A percentile compares a stretch with the other conserved stretches of the same genome.
These are phyloP conservation scores for Salix purpurea DNA, from an alignment of 345 rosid species.

Conservation along the genomic window DNA sequence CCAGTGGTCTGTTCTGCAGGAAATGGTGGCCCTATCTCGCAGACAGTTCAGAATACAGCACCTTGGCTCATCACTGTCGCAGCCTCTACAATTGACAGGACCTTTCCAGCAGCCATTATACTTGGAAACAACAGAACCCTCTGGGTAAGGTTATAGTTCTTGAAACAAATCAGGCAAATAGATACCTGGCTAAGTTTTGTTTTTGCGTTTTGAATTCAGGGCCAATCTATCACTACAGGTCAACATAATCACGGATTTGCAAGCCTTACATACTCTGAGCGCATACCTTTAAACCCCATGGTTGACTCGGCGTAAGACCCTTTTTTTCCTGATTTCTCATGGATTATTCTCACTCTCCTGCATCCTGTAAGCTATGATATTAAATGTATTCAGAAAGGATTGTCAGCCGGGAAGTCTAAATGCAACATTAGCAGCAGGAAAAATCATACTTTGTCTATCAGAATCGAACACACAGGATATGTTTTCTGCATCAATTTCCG, in stretches of 20 bases:
- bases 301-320: conserved; percentile 23
- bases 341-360: background rate
- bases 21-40: conserved; percentile 28
- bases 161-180: background rate
- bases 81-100: conserved; percentile 34
- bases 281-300: conserved; percentile 23
- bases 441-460: conserved; percentile 39
- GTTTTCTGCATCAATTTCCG: conserved; percentile 22
- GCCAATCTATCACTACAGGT: conserved; percentile 22
- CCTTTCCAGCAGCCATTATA: conserved; percentile 5
- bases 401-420: conserved; percentile 38
- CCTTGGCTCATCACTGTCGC: conserved; percentile 37
- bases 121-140: conserved; percentile 16
- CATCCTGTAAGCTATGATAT: background rate
- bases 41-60: conserved; percentile 28
- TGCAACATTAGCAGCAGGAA: conserved; percentile 37
- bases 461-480: conserved; percentile 17
- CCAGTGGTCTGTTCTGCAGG: conserved; percentile 36
- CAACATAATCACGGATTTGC: conserved; percentile 20
- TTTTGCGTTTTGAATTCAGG: conserved; percentile 15
- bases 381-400: conserved; percentile 15
- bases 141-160: conserved; percentile 26
- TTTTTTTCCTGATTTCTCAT: background rate
- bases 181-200: background rate
- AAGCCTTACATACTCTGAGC: conserved; percentile 34